phyloP scores from a whole-genome alignment of 2,329 filamentous ascomycete genomes.

The Fusarium temperatum region DNA sequence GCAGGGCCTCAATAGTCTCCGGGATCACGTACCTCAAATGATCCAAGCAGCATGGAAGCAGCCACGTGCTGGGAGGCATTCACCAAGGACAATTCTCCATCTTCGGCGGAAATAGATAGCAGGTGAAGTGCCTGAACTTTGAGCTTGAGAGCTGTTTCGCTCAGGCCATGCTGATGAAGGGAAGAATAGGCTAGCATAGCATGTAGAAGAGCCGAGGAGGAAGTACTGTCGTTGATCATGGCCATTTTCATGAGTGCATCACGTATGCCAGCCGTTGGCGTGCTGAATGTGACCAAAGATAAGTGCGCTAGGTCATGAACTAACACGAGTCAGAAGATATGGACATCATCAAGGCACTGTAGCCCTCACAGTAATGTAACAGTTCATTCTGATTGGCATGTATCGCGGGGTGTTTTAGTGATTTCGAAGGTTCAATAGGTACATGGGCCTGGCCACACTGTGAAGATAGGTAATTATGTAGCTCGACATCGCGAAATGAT shows the following conservation, averaged over 20 bases:
- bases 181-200: constrained; percentile 31
- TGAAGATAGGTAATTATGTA: not conserved
- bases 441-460: not conserved
- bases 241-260: constrained; percentile 21
- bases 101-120: not conserved
- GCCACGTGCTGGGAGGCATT: constrained; percentile 31
- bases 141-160: constrained; percentile 10
- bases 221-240: not conserved
- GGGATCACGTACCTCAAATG: constrained; percentile 26
- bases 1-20: rapidly evolving
- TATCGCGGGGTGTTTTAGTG: not conserved
- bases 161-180: constrained; percentile 11
- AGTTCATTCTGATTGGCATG: constrained; percentile 6
- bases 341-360: rapidly evolving
- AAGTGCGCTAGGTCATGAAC: constrained; percentile 19
- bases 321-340: not conserved
- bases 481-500: constrained; percentile 12
- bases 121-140: constrained; percentile 26
- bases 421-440: not conserved
- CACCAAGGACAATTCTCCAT: not conserved
- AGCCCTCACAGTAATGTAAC: constrained; percentile 22
- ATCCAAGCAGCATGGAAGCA: constrained; percentile 32
- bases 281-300: constrained; percentile 20
- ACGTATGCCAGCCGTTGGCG: constrained; percentile 1
- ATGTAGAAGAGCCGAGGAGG: constrained; percentile 21